A percentile compares a stretch with the other conserved stretches of the same genome.
Evolutionary conservation across 768 basidiomycete species (phyloP).

Genomic region (Lactarius psammicola): DNA sequence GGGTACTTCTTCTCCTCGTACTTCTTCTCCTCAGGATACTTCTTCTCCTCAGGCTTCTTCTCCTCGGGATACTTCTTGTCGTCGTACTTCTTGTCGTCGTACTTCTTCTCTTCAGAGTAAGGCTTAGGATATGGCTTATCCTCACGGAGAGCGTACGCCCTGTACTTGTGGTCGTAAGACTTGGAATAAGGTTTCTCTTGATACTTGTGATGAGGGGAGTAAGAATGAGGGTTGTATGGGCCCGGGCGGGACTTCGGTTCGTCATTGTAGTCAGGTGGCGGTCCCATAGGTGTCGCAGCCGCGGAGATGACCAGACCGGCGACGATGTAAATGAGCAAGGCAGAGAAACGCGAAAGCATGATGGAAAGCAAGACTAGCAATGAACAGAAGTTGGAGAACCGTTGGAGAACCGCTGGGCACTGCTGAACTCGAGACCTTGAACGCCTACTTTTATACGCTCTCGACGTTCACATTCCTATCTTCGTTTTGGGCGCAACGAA

Average conservation of each 20-base stretch:
- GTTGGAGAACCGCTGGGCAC: slow-evolving; percentile 24
- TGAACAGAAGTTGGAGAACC: slow-evolving; percentile 11
- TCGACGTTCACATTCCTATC: slow-evolving; percentile 9
- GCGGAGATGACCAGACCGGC: slow-evolving; percentile 20
- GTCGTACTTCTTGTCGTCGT: too few relatives aligned
- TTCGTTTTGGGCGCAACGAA: background rate
- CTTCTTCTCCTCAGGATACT: slow-evolving; percentile 3
- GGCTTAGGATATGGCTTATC: background rate
- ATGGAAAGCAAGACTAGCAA: slow-evolving; percentile 20
- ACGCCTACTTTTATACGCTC: slow-evolving; percentile 11
- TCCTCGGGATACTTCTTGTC: slow-evolving; percentile 1
- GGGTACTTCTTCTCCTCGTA: background rate
- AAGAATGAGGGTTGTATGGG: slow-evolving; percentile 1
- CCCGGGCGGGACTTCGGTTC: slow-evolving; percentile 9
- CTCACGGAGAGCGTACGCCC: background rate
- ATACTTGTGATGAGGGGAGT: background rate
- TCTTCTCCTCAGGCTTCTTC: background rate
- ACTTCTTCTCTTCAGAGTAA: background rate
- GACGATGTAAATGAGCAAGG: slow-evolving; percentile 18
- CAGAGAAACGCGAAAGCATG: slow-evolving; percentile 25
- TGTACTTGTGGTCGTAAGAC: background rate
- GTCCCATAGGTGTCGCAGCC: slow-evolving; percentile 15
- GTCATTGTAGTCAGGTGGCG: slow-evolving; percentile 4
- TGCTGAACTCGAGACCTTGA: slow-evolving; percentile 4
- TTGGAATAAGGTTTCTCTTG: background rate